A percentile compares a stretch with the other conserved stretches of the same genome.
phyloP scores from a whole-genome alignment of 2,329 filamentous ascomycete genomes.

The Phialophora expanda region DNA sequence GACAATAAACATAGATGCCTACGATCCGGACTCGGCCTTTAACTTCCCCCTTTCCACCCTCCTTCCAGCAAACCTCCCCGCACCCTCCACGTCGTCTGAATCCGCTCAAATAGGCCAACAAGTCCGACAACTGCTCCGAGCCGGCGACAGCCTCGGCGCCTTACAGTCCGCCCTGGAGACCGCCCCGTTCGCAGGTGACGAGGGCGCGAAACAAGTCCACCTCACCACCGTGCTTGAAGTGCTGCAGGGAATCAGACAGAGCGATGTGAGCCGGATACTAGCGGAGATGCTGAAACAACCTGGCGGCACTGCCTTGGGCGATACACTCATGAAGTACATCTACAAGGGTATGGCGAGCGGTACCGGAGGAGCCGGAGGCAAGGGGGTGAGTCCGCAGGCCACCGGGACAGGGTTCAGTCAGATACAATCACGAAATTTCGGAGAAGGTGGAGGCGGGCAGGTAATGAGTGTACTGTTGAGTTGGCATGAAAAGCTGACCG shows the following conservation, averaged over 20 bases:
- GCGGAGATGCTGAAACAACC: constrained; percentile 77
- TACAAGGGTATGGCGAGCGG: constrained; percentile 53
- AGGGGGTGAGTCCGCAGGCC: constrained; percentile 64
- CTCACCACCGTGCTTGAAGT: constrained; percentile 89
- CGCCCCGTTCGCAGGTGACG: constrained; percentile 69
- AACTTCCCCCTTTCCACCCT: constrained; percentile 92
- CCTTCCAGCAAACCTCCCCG: constrained; percentile 69
- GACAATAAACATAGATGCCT: constrained; percentile 91
- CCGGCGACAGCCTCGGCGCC: constrained; percentile 85
- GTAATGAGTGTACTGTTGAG: constrained; percentile 96
- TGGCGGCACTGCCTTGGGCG: constrained; percentile 81
- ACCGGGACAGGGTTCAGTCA: constrained; percentile 80
- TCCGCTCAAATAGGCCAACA: constrained; percentile 78
- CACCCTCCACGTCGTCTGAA: constrained; percentile 76
- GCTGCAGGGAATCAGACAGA: constrained; percentile 92
- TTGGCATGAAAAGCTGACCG: constrained; percentile 98
- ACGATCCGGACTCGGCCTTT: constrained; percentile 84
- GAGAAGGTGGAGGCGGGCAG: constrained; percentile 74
- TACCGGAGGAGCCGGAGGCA: constrained; percentile 28
- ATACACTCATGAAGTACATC: constrained; percentile 98
- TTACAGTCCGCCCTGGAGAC: constrained; percentile 82
- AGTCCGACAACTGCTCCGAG: constrained; percentile 83
- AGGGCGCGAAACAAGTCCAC: constrained; percentile 75
- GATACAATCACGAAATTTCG: constrained; percentile 63
- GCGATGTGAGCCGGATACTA: constrained; percentile 90